Evolutionary conservation across 2,329 filamentous ascomycete genomes (phyloP).

Genomic region (Alternaria solani): DNA sequence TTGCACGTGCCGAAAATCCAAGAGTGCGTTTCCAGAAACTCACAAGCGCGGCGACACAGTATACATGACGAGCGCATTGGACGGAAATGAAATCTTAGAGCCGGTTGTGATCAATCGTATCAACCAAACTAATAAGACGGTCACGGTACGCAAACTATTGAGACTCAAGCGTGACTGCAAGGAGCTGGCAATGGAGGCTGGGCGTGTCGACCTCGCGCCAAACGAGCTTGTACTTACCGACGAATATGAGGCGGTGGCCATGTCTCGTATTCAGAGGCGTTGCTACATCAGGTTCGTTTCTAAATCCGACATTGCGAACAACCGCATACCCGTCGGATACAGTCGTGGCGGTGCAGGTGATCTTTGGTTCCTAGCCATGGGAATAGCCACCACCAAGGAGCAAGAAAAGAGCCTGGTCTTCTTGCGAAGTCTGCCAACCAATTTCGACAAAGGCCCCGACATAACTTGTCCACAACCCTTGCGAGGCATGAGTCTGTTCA

Average conservation of each 20-base stretch:
- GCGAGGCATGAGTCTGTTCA: slow-evolving; percentile 74
- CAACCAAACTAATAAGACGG: slow-evolving; percentile 35
- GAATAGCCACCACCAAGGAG: slow-evolving; percentile 26
- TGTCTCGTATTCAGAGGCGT: slow-evolving; percentile 58
- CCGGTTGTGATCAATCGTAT: slow-evolving; percentile 66
- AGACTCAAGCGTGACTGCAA: slow-evolving; percentile 55
- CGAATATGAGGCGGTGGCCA: slow-evolving; percentile 50
- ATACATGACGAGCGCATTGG: slow-evolving; percentile 53
- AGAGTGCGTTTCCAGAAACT: slow-evolving; percentile 13
- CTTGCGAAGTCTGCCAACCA: slow-evolving; percentile 14
- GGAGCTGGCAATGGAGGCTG: slow-evolving; percentile 37
- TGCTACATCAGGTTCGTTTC: slow-evolving; percentile 69
- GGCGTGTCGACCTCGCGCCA: slow-evolving; percentile 43
- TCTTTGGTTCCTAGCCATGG: slow-evolving; percentile 67
- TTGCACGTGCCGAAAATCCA: slow-evolving; percentile 57
- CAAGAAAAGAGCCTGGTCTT: slow-evolving; percentile 6
- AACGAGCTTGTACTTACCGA: slow-evolving; percentile 70
- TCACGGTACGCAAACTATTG: slow-evolving; percentile 62
- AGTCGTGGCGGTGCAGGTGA: slow-evolving; percentile 70
- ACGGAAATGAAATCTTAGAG: slow-evolving; percentile 57
- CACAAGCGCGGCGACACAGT: slow-evolving; percentile 68
- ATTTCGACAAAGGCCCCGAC: slow-evolving; percentile 63
- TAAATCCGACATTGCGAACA: slow-evolving; percentile 38
- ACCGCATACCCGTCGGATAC: slow-evolving; percentile 68
- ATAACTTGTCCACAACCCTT: slow-evolving; percentile 51